Percentiles rank a stretch among this genome's conserved stretches.
Conservation (phyloP, 306 rosid species). For the Notholithocarpus densiflorus region DNA sequence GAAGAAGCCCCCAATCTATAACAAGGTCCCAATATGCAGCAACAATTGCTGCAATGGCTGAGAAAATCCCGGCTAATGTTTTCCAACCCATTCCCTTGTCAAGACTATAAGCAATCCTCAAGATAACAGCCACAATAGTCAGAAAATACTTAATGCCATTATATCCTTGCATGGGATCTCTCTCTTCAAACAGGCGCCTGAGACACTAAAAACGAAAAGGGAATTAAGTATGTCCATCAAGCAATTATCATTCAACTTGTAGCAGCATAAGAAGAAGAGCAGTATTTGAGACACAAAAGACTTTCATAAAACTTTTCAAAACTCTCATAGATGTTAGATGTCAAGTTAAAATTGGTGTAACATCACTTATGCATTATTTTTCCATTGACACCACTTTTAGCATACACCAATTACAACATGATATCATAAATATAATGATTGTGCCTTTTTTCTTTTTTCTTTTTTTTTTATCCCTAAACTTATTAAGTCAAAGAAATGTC, state of each 20-base stretch:
- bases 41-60: slow-evolving; percentile 43
- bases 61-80: slow-evolving; percentile 42
- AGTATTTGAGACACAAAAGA: too few species aligned
- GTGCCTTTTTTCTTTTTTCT: too few species aligned
- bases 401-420: too few species aligned
- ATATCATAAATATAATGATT: too few species aligned
- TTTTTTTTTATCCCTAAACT: too few species aligned
- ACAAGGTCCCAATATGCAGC: slow-evolving; percentile 69
- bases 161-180: slow-evolving; percentile 60
- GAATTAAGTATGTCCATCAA: not conserved
- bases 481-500: not conserved
- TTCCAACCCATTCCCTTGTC: slow-evolving; percentile 32
- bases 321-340: too few species aligned
- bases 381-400: too few species aligned
- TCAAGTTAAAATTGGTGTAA: too few species aligned
- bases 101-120: slow-evolving; percentile 46
- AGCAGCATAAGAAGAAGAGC: not conserved
- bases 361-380: too few species aligned
- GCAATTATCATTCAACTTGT: not conserved
- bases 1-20: slow-evolving; percentile 73
- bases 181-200: slow-evolving; percentile 57
- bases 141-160: slow-evolving; percentile 56
- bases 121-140: slow-evolving; percentile 55
- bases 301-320: too few species aligned
- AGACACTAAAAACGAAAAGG: slow-evolving; percentile 40